A percentile compares a stretch with the other conserved stretches of the same genome.
Evolutionary conservation across 2,329 filamentous ascomycete species (phyloP).

Genomic region (Parafenestella ontariensis): DNA sequence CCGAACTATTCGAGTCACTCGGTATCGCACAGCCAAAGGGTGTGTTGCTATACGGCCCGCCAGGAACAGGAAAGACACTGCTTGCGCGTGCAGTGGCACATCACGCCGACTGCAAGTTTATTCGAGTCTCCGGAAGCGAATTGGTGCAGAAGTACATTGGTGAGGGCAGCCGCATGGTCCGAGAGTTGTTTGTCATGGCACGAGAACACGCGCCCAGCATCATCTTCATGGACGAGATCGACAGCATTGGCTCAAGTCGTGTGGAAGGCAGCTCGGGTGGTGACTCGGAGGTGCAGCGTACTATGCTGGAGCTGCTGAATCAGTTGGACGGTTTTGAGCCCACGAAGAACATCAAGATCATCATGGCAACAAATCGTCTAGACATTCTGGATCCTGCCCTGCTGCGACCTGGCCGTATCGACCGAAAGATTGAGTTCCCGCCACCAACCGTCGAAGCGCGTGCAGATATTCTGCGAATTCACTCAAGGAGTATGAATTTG

Average conservation of each 20-base stretch:
- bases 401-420: constrained; percentile 93
- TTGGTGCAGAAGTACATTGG: constrained; percentile 99
- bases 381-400: constrained; percentile 97
- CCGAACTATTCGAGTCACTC: constrained; percentile 97
- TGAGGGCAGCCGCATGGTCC: constrained; percentile 97
- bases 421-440: constrained; percentile 98
- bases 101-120: constrained; percentile 99
- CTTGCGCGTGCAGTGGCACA: constrained; percentile 95
- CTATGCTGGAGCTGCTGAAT: constrained; percentile 97
- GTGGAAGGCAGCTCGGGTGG: constrained; percentile 95
- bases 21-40: constrained; percentile 98
- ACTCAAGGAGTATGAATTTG: constrained; percentile 97
- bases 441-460: constrained; percentile 95
- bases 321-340: constrained; percentile 98
- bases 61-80: constrained; percentile 95
- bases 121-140: constrained; percentile 93
- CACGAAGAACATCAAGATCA: constrained; percentile 99
- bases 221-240: constrained; percentile 99
- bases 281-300: constrained; percentile 97
- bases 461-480: constrained; percentile 96
- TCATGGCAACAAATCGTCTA: constrained; percentile 98
- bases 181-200: constrained; percentile 98
- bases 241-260: constrained; percentile 96
- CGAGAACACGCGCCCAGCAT: constrained; percentile 97
- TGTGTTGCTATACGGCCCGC: constrained; percentile 93